phyloP scores from a whole-genome alignment of 441 rosid genomes.

The Erodium trifolium region DNA sequence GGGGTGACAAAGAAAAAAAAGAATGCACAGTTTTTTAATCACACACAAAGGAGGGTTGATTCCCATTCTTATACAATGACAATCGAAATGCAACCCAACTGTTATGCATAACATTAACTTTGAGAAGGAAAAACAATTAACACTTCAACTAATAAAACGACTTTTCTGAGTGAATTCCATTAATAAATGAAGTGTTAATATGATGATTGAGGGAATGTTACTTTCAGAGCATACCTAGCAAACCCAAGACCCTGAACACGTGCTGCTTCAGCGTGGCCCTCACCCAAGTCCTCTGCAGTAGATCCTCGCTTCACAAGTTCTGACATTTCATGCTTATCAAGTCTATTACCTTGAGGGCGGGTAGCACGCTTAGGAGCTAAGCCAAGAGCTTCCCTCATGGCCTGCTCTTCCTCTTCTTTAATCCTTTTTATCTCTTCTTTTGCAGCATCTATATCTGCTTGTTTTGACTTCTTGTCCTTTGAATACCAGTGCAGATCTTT shows the following conservation, averaged over 20 bases:
- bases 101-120: too few relatives aligned
- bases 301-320: slow-evolving; percentile 91
- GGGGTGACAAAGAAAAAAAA: neutral
- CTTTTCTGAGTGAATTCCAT: neutral
- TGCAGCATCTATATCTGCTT: slow-evolving; percentile 31
- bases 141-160: neutral
- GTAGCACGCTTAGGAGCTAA: slow-evolving; percentile 76
- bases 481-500: slow-evolving; percentile 93
- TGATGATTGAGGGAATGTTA: neutral
- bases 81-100: too few relatives aligned
- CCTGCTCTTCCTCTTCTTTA: slow-evolving; percentile 91
- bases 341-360: slow-evolving; percentile 70
- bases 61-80: neutral
- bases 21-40: too few relatives aligned
- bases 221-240: slow-evolving; percentile 45
- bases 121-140: too few relatives aligned
- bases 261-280: slow-evolving; percentile 87
- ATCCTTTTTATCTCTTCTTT: slow-evolving; percentile 65
- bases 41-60: neutral
- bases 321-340: slow-evolving; percentile 84
- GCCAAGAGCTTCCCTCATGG: slow-evolving; percentile 98
- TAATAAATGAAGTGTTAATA: neutral
- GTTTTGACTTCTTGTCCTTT: slow-evolving; percentile 50
- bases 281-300: slow-evolving; percentile 93
- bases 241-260: slow-evolving; percentile 84